These are phyloP conservation scores for Canariomyces notabilis DNA, from an alignment of 2,329 filamentous ascomycete species.

Conservation along the genomic window DNA sequence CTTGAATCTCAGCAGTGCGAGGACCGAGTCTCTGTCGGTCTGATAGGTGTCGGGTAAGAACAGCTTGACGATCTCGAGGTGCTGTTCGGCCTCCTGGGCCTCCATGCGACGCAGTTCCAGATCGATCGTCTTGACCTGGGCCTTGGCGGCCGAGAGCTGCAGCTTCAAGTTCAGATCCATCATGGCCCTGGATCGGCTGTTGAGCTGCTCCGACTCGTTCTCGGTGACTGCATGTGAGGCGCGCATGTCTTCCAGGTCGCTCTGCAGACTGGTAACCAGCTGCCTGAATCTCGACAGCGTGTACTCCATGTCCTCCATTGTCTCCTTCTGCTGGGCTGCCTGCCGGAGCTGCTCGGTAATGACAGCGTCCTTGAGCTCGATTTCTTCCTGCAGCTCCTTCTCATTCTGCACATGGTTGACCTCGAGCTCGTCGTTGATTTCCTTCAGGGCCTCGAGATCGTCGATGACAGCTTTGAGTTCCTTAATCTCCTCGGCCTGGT, in stretches of 20 bases:
- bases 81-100: conserved; percentile 81
- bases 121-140: conserved; percentile 91
- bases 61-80: conserved; percentile 80
- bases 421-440: conserved; percentile 92
- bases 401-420: conserved; percentile 89
- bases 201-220: conserved; percentile 85
- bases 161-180: conserved; percentile 95
- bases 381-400: conserved; percentile 88
- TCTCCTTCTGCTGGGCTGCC: conserved; percentile 69
- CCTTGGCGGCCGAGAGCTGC: conserved; percentile 82
- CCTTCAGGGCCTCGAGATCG: conserved; percentile 82
- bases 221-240: conserved; percentile 90
- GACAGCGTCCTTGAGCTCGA: conserved; percentile 80
- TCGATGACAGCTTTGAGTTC: conserved; percentile 77
- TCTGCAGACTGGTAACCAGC: conserved; percentile 78
- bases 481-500: conserved; percentile 74
- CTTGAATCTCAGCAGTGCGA: conserved; percentile 82
- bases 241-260: conserved; percentile 84
- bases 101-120: conserved; percentile 82
- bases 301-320: conserved; percentile 83
- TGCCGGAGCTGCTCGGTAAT: conserved; percentile 76
- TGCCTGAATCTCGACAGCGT: conserved; percentile 85
- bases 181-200: conserved; percentile 83
- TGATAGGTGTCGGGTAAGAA: conserved; percentile 85
- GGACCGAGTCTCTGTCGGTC: conserved; percentile 76